Conservation (phyloP, 2,329 filamentous ascomycete species). For the Pseudocercospora macadamiae region DNA sequence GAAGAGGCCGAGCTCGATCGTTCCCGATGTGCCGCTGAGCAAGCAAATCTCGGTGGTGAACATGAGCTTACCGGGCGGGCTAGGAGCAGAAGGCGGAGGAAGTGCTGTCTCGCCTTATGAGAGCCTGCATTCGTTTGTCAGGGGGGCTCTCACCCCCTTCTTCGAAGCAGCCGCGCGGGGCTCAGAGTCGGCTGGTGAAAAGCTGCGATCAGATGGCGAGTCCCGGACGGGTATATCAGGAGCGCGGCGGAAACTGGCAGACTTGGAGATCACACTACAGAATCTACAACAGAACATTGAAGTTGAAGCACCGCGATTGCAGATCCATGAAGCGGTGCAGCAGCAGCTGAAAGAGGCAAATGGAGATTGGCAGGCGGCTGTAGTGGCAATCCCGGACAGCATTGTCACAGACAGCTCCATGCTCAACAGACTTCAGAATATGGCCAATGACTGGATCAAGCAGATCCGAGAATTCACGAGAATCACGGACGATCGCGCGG, state of each 20-base stretch:
- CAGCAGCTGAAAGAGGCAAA: conserved; percentile 74
- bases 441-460: conserved; percentile 97
- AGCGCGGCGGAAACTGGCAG: conserved; percentile 96
- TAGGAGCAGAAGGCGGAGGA: conserved; percentile 48
- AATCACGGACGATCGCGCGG: conserved; percentile 80
- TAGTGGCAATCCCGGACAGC: conserved; percentile 74
- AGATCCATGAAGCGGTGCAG: conserved; percentile 87
- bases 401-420: conserved; percentile 89
- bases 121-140: conserved; percentile 86
- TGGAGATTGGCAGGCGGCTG: conserved; percentile 68
- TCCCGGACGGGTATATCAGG: conserved; percentile 92
- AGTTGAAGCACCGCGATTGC: conserved; percentile 87
- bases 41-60: conserved; percentile 93
- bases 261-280: conserved; percentile 84
- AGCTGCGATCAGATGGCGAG: conserved; percentile 80
- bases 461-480: conserved; percentile 96
- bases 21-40: conserved; percentile 77
- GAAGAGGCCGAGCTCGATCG: conserved; percentile 86
- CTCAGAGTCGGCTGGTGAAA: conserved; percentile 66
- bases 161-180: conserved; percentile 95
- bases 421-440: conserved; percentile 89
- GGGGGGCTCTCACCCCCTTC: conserved; percentile 89
- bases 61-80: conserved; percentile 76
- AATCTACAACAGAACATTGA: conserved; percentile 98
- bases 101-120: conserved; percentile 82